Conservation (phyloP, 805 yeast species). For the Pichia thaimueangensis region DNA sequence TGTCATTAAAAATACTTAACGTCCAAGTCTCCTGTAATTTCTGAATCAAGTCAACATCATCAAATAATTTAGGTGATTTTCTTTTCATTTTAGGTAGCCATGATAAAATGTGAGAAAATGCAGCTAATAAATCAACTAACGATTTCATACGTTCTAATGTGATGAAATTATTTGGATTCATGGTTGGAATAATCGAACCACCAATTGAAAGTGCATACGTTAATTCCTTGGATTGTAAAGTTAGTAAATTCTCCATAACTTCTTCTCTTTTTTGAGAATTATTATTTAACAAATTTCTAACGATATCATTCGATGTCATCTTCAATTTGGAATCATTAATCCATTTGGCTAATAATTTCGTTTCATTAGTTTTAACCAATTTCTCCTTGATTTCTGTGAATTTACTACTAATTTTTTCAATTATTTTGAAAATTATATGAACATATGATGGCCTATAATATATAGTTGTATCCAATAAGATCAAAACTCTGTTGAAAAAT, state of each 20-base stretch:
- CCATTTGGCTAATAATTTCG: slow-evolving; percentile 28
- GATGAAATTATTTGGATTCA: slow-evolving; percentile 14
- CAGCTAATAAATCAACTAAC: slow-evolving; percentile 46
- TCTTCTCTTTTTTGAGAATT: slow-evolving; percentile 12
- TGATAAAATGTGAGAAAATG: slow-evolving; percentile 48
- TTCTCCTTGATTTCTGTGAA: slow-evolving; percentile 15
- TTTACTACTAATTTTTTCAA: slow-evolving; percentile 35
- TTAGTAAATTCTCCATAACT: not conserved
- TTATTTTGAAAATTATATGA: slow-evolving; percentile 34
- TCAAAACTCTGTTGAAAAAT: slow-evolving; percentile 43
- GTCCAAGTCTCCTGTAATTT: slow-evolving; percentile 28
- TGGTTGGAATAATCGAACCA: slow-evolving; percentile 1
- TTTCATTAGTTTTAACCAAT: slow-evolving; percentile 26
- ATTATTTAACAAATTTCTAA: slow-evolving; percentile 16
- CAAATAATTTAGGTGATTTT: slow-evolving; percentile 22
- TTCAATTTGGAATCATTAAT: slow-evolving; percentile 29
- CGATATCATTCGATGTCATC: slow-evolving; percentile 27
- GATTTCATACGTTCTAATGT: slow-evolving; percentile 39
- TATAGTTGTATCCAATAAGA: slow-evolving; percentile 52
- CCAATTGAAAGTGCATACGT: slow-evolving; percentile 9
- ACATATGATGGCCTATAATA: slow-evolving; percentile 54
- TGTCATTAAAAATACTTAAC: slow-evolving; percentile 13
- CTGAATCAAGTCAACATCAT: slow-evolving; percentile 14
- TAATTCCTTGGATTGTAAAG: slow-evolving; percentile 9
- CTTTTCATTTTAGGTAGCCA: slow-evolving; percentile 57